phyloP scores from a whole-genome alignment of 345 rosid species.

The Crucihimalaya himalaica region DNA sequence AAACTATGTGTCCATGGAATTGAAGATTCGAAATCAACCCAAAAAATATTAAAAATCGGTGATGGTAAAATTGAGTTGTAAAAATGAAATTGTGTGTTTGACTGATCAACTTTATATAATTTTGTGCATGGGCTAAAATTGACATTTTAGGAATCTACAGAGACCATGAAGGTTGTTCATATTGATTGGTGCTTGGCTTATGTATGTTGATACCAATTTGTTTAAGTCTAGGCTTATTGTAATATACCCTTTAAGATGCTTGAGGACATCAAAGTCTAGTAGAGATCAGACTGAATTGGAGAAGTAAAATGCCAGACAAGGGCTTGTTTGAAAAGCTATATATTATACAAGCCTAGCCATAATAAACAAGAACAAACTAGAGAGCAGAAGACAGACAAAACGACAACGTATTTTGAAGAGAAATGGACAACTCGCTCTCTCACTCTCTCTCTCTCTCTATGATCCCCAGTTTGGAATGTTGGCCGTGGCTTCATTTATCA shows the following conservation, averaged over 20 bases:
- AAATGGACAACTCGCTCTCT: not conserved
- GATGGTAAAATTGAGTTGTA: no score
- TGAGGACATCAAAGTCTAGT: not conserved
- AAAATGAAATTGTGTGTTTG: no score
- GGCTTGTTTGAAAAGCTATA: slow-evolving; percentile 2
- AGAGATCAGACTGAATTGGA: not conserved
- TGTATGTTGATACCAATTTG: not conserved
- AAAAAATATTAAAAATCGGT: no score
- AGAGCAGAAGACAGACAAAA: not conserved
- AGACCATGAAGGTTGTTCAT: not conserved
- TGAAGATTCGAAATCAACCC: no score
- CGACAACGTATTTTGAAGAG: not conserved
- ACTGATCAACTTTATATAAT: no score
- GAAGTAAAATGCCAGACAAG: not conserved
- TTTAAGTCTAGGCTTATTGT: not conserved
- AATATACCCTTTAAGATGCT: not conserved
- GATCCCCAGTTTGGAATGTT: slow-evolving; percentile 83
- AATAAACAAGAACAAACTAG: not conserved
- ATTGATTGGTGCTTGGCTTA: not conserved
- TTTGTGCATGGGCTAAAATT: no score
- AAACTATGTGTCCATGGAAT: no score
- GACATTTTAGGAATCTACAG: not conserved
- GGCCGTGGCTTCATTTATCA: slow-evolving; percentile 93
- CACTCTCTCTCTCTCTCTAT: slow-evolving; percentile 19
- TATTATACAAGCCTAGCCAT: slow-evolving; percentile 22